Base-by-base conservation (phyloP, 768 basidiomycete species). In the Tulasnella sp. region DNA sequence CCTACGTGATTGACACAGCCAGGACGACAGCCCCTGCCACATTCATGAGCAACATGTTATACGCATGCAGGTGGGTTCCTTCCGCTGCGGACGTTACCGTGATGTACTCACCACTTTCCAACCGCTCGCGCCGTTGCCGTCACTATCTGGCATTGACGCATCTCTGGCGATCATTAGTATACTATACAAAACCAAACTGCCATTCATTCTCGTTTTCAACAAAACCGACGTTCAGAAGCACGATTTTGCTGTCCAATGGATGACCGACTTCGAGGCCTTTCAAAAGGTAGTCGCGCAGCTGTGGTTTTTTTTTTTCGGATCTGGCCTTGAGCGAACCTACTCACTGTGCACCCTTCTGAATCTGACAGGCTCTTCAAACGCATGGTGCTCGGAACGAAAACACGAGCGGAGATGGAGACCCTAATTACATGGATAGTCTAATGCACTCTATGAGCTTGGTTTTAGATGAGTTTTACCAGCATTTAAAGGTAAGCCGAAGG, bases 381-480 rank as follows among this genome's bases (percentile, higher is more conserved):
- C 90, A 93, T 80, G 89, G 89, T 14, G 87, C 88, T 34, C 86
- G 78, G 64, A 67, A 79, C 49, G 78, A 79, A 19, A 37, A 64
- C 25, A 34, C 58, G 25, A 64, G 93, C 82, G 86, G 90, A 5
- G 91, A 96, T 78, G 96, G 93, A 71, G 97, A 97, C 81, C 93
- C 94, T 69, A 96, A 93, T 52, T 99, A 98, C 83, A 97, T 98
- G 96, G 96, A 94, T 82, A 96, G 94, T 81, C 85, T 99, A 79
- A 99, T 99, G 97, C 95, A 97, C 79, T 95, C 93, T 81, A 99
- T 99, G 97, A 96, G 96, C 82, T 83, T 99, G 72, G 97, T 99
- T 8, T 84, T 99, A 73, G 97, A 99, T 81, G 97, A 99, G 81
- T 99, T 99, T 80, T 99, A 99, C 84, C 94, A 96, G 83, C 92